Percentiles rank a stretch among this genome's conserved stretches.
phyloP scores from a whole-genome alignment of 1,284 basidiomycete genomes.

The Fomitopsis palustris region DNA sequence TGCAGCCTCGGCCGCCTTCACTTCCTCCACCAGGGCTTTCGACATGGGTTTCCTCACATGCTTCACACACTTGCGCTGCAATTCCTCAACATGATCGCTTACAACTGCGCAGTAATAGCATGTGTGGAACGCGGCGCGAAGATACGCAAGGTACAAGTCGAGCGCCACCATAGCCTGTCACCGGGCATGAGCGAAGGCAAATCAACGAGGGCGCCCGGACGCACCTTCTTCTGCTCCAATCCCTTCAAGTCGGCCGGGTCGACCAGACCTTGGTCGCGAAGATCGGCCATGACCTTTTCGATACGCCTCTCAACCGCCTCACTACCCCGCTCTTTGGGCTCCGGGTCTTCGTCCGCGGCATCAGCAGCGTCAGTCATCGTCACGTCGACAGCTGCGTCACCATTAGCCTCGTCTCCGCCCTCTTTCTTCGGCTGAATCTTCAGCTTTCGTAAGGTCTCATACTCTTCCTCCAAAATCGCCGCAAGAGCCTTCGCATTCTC shows the following conservation, averaged over 20 bases:
- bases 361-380: conserved; percentile 40
- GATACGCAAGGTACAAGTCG: conserved; percentile 82
- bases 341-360: conserved; percentile 51
- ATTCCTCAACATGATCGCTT: conserved; percentile 89
- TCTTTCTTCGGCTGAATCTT: conserved; percentile 31
- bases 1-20: conserved; percentile 40
- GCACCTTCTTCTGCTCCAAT: conserved; percentile 67
- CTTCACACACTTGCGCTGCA: conserved; percentile 89
- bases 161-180: conserved; percentile 66
- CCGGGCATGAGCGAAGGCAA: background rate
- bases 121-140: conserved; percentile 82
- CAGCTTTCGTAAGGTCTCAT: conserved; percentile 45
- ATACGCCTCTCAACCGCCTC: conserved; percentile 72
- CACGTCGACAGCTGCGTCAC: conserved; percentile 33
- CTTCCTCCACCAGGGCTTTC: conserved; percentile 54
- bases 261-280: conserved; percentile 58
- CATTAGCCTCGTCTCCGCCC: conserved; percentile 16
- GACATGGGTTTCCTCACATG: conserved; percentile 78
- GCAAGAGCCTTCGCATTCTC: conserved; percentile 71
- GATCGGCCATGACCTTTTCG: conserved; percentile 67
- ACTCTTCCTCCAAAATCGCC: conserved; percentile 69
- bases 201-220: conserved; percentile 10
- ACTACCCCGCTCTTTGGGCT: conserved; percentile 57
- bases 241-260: conserved; percentile 60
- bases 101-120: conserved; percentile 96